Percentiles rank a stretch among this genome's conserved stretches.
Evolutionary conservation across 2,329 filamentous ascomycete species (phyloP).

Genomic region (Drechslerella stenobrocha): DNA sequence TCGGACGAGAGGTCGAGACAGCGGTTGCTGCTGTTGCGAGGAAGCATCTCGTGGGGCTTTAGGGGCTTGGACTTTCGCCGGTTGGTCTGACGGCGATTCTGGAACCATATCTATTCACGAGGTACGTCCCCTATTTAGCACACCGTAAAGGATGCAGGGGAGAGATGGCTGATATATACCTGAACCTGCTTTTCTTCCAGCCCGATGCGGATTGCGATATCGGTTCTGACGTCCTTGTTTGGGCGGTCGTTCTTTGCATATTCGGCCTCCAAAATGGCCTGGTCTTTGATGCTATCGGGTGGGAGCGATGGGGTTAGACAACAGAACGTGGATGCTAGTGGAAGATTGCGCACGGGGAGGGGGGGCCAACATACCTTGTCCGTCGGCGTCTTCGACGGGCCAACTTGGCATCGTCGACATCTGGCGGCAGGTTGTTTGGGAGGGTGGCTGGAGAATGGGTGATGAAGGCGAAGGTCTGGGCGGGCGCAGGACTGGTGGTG

Average conservation of each 20-base stretch:
- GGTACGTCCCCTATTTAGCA: conserved; percentile 23
- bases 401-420: conserved; percentile 51
- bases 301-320: background rate
- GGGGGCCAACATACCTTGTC: conserved; percentile 45
- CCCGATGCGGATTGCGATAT: conserved; percentile 50
- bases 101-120: conserved; percentile 52
- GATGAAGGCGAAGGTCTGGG: conserved; percentile 51
- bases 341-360: background rate
- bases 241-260: conserved; percentile 52
- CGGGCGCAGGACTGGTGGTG: conserved; percentile 18
- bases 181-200: conserved; percentile 54
- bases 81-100: conserved; percentile 53
- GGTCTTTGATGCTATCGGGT: conserved; percentile 47
- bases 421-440: conserved; percentile 50
- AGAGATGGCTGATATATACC: conserved; percentile 45
- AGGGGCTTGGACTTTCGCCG: conserved; percentile 52
- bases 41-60: conserved; percentile 52
- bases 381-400: conserved; percentile 51
- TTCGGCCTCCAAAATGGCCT: conserved; percentile 52
- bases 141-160: conserved; percentile 12
- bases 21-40: conserved; percentile 45
- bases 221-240: conserved; percentile 50
- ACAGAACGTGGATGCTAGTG: background rate
- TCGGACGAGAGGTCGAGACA: conserved; percentile 48
- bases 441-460: conserved; percentile 52